Evolutionary conservation across 2,329 filamentous ascomycete genomes (phyloP), one percentile per base, ranked within the genome.

Genomic region (Sporothrix protearum): DNA sequence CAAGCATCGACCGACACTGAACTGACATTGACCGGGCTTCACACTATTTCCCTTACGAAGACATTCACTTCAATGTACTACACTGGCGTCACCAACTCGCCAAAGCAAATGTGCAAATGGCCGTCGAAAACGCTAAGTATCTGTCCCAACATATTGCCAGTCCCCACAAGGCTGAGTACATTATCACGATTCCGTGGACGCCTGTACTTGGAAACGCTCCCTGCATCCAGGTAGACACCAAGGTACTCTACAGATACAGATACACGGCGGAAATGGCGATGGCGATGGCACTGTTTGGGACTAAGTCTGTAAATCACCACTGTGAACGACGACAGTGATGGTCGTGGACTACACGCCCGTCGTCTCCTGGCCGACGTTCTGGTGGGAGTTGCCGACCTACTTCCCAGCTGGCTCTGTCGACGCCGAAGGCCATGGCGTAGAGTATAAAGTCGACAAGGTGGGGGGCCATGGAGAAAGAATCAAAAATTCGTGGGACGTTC

Each of bases 201-300:
- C 33, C 8, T 36, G 4, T 36, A 36, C 33, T 36, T 36, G 33
- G 33, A 3, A 8, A 36, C 33, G 33, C 8, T 36, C 33, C 3
- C 8, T 36, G 33, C 33, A 36, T 36, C 33, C 4, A 36, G 33
- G 8, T 3, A 36, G 33, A 36, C n/a, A 36, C 4, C 33, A 8
- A 36, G 33, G 33, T 36, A 6, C 42, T 45, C 42, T 55, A 68
- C 66, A 68, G 8, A 19, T 68, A 68, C 19, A 68, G 8, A 19
- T 68, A 68, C 19, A 68, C 66, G 36, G 53, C n/a, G n/a, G n/a
- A n/a, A n/a, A n/a, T n/a, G n/a, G n/a, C n/a, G 33, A 36, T 68
- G 4, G 66, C 66, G 7, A 68, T 12, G 3, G 66, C 28, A 14
- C 66, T 68, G 28, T 68, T 7, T 0, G 47, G 66, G 25, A 68